A percentile compares a stretch with the other conserved stretches of the same genome.
phyloP scores from a whole-genome alignment of 2,329 filamentous ascomycete species.

The Colletotrichum liaoningense region DNA sequence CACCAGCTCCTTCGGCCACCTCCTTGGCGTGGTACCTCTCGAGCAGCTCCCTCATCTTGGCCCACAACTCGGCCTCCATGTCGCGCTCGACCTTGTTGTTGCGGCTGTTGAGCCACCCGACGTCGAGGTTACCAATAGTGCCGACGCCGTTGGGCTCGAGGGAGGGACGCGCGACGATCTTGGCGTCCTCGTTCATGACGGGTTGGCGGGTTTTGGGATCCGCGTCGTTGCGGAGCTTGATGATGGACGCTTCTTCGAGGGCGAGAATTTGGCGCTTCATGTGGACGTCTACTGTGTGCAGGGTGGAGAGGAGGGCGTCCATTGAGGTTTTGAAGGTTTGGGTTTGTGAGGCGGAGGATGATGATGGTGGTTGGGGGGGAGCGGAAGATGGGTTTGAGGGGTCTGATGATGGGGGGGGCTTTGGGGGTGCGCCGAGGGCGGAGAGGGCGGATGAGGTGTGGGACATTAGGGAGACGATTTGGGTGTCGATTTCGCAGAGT shows the following conservation, averaged over 20 bases:
- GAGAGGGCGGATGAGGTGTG: slow-evolving; percentile 61
- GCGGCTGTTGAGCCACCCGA: slow-evolving; percentile 90
- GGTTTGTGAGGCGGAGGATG: slow-evolving; percentile 33
- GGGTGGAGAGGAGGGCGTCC: slow-evolving; percentile 75
- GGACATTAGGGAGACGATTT: slow-evolving; percentile 51
- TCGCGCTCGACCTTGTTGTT: slow-evolving; percentile 84
- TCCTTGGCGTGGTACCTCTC: slow-evolving; percentile 41
- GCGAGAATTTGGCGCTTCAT: slow-evolving; percentile 82
- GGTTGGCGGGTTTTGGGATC: slow-evolving; percentile 38
- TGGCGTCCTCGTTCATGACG: slow-evolving; percentile 37
- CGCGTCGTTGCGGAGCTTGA: slow-evolving; percentile 58
- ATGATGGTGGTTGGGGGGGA: slow-evolving; percentile 63
- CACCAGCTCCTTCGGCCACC: slow-evolving; percentile 10
- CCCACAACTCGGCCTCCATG: slow-evolving; percentile 86
- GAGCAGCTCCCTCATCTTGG: slow-evolving; percentile 50
- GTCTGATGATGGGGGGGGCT: slow-evolving; percentile 48
- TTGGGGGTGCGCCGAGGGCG: slow-evolving; percentile 47
- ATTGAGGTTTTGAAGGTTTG: slow-evolving; percentile 69
- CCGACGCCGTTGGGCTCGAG: slow-evolving; percentile 67
- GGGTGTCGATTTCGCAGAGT: slow-evolving; percentile 81
- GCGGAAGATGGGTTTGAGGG: slow-evolving; percentile 64
- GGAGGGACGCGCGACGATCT: slow-evolving; percentile 46
- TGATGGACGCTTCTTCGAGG: slow-evolving; percentile 83
- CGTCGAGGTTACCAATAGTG: slow-evolving; percentile 75
- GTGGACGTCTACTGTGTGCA: slow-evolving; percentile 80